Base-by-base conservation (phyloP, 2,329 filamentous ascomycete species). In the Aureobasidium musti region DNA sequence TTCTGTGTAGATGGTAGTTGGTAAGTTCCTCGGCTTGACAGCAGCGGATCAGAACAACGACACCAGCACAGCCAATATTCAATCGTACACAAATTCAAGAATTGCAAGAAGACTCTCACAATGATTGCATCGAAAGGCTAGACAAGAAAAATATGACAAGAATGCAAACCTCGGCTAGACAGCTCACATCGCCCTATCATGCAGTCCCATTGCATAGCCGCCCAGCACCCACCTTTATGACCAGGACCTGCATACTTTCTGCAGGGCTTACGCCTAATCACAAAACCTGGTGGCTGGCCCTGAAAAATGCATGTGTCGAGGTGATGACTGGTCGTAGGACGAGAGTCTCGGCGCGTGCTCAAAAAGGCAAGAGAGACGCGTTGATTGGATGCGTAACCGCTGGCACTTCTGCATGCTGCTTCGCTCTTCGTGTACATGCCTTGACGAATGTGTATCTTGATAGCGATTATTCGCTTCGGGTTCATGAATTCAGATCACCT, bases 331-430 rank as follows among this genome's bases (percentile, higher is more conserved):
- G 59, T 52, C 26, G 59, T 19, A 39, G 30, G 59, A n/a, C 21
- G 19, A 17, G 30, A 19, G 35, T n/a, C 43, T 39, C 30, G 33
- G 59, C 59, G 59, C 59, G 43, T 63, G 47, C 47, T 23, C 49
- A 64, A 54, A 35, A 19, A n/a, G 37, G 60, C 17, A 45, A 14
- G 10, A 35, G 28, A 52, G 23, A 33, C 61, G 61, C 61, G 61
- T 64, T 64, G 61, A 64, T 64, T 64, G 61, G 61, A 21, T 45
- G 61, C 47, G 33, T 64, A 53, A 45, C 61, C 61, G 61, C 61
- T 64, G 49, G 49, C 61, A 64, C 61, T 64, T 43, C 47, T 64
- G 61, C 61, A 64, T 19, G 39, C 54, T 59, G 26, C 23, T 30
- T 45, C 39, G 13, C 8, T n/a, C 57, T 37, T 37, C 28, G 45